Evolutionary conservation across 768 basidiomycete species (phyloP).

Genomic region (Auriscalpium microsporum): DNA sequence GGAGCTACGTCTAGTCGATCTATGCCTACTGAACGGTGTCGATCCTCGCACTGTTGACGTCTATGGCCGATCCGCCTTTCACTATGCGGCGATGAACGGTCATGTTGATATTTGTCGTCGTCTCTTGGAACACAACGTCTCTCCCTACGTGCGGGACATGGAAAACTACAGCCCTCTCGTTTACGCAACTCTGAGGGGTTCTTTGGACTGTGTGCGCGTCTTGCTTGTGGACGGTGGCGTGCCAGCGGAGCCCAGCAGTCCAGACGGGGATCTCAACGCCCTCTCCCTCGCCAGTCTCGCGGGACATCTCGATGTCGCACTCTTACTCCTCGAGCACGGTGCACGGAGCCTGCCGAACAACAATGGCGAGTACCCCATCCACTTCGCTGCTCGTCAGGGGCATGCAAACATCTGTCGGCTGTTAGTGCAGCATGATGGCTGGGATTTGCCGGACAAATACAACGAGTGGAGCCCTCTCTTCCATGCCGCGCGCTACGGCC

Average conservation of each 20-base stretch:
- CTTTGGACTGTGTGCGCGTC: constrained; percentile 74
- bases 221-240: constrained; percentile 69
- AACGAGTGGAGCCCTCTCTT: constrained; percentile 98
- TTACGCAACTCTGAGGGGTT: constrained; percentile 85
- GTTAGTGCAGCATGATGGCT: constrained; percentile 65
- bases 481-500: constrained; percentile 88
- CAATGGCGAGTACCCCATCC: constrained; percentile 95
- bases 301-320: constrained; percentile 78
- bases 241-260: constrained; percentile 46
- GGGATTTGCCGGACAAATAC: constrained; percentile 90
- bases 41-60: constrained; percentile 70
- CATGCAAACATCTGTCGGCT: constrained; percentile 77
- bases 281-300: constrained; percentile 86
- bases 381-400: constrained; percentile 90
- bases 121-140: constrained; percentile 61
- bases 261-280: constrained; percentile 68
- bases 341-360: constrained; percentile 77
- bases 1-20: constrained; percentile 59
- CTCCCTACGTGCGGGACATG: constrained; percentile 69
- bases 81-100: constrained; percentile 94
- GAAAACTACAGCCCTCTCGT: constrained; percentile 94
- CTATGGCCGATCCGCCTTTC: constrained; percentile 88
- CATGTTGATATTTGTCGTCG: constrained; percentile 67
- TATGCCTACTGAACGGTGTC: constrained; percentile 71
- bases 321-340: constrained; percentile 67